Evolutionary conservation across 1,284 basidiomycete genomes (phyloP), one percentile per base, ranked within the genome.

Genomic region (Tetrapyrgos nigripes): DNA sequence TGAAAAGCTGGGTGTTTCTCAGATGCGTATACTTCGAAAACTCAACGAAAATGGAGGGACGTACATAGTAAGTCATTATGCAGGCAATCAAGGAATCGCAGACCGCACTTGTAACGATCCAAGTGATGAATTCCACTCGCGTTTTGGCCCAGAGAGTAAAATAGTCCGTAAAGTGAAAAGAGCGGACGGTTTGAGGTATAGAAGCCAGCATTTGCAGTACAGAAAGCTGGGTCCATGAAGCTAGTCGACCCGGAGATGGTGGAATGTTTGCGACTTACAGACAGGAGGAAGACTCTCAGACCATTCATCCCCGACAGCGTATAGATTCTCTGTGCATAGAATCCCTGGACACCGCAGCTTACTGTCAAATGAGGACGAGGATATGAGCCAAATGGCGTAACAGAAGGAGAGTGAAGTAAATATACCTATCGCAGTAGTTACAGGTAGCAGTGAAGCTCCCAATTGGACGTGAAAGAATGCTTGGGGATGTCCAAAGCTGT

Each of bases 71-170:
- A 9, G 67, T 62, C 70, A 71, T 71, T 48, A 61, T 60, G 24
- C 43, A 24, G 2, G 70, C 66, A 55, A 70, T 66, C 29, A 70
- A 59, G n/a, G 70, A 51, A 58, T 73, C 72, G 45, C 70, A 69
- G 11, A 64, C 37, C 0, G 70, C 72, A 21, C 68, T 68, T 24
- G 64, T 64, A 21, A 60, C 66, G 2, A 69, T 62, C 72, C 72
- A 73, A 6, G 69, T 67, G 33, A n/a, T 26, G 13, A 49, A 17
- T 43, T 3, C 23, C 43, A 40, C 19, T 6, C 29, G 17, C 5
- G 17, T 24, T 24, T 26, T 17, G 3, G n/a, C 17, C 26, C 51
- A 21, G 9, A 28, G 27, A 13, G 53, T 19, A 17, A 3, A 4
- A 31, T 26, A 45, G 28, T 45, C 43, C n/a, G 4, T 33, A 29